Evolutionary conservation across 2,329 filamentous ascomycete genomes (phyloP).

Genomic region (Lasiodiplodia sp.): DNA sequence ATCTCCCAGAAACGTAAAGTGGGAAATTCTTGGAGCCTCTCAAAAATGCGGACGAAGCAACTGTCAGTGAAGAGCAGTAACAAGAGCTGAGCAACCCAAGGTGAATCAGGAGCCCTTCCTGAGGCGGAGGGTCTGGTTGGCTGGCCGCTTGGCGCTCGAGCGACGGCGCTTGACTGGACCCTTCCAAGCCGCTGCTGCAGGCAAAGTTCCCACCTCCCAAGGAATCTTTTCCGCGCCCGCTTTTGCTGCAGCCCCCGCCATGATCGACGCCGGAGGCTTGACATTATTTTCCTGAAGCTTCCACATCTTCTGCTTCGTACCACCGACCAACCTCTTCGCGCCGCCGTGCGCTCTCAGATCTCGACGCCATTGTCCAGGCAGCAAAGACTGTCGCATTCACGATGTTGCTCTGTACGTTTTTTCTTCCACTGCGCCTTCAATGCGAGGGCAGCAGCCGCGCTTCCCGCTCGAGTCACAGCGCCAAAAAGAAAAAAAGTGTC

Average conservation of each 20-base stretch:
- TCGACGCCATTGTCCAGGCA: neutral
- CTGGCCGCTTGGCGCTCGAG: constrained; percentile 13
- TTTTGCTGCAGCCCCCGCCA: constrained; percentile 19
- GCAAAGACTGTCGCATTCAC: constrained; percentile 26
- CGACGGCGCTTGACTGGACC: constrained; percentile 4
- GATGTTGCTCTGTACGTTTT: constrained; percentile 71
- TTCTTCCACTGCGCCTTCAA: neutral
- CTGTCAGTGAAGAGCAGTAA: neutral
- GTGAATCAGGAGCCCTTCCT: constrained; percentile 26
- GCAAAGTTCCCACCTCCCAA: neutral
- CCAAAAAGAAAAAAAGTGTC: neutral
- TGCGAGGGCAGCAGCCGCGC: neutral
- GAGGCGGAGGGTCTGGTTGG: constrained; percentile 9
- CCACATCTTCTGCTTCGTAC: neutral
- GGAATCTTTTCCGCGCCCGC: constrained; percentile 13
- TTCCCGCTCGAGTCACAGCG: constrained; percentile 8
- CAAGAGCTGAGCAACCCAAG: constrained; percentile 4
- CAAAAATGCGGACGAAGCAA: neutral
- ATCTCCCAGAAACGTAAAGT: neutral
- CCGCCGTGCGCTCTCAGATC: neutral
- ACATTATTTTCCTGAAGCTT: constrained; percentile 25
- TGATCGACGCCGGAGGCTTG: constrained; percentile 20
- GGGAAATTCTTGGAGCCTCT: neutral
- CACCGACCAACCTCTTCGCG: neutral
- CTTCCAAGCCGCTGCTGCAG: neutral